These are phyloP conservation scores for Auriscalpium vulgare DNA, from an alignment of 768 basidiomycete species.

Conservation along the genomic window DNA sequence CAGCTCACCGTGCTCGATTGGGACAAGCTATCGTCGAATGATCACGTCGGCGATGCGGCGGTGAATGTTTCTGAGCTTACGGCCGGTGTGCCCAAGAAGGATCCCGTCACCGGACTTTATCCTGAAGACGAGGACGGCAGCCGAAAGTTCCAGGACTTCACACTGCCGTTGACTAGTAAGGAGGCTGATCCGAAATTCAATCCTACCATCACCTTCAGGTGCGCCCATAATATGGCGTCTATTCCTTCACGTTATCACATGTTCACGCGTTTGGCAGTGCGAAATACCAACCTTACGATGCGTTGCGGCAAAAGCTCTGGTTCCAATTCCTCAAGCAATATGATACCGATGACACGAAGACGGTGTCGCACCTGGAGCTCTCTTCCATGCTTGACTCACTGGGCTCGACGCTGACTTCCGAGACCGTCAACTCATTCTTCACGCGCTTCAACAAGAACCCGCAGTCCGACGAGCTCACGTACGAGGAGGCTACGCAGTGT, in stretches of 20 bases:
- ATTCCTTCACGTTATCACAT: neutral
- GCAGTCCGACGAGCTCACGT: constrained; percentile 60
- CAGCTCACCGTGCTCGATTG: constrained; percentile 88
- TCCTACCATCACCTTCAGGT: constrained; percentile 66
- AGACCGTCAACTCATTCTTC: constrained; percentile 82
- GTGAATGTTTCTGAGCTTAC: constrained; percentile 66
- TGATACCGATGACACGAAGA: constrained; percentile 73
- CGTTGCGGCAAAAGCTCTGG: constrained; percentile 88
- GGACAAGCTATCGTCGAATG: constrained; percentile 90
- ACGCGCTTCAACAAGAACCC: constrained; percentile 57
- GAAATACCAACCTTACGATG: constrained; percentile 92
- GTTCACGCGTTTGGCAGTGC: constrained; percentile 43
- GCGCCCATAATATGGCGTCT: neutral
- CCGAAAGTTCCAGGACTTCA: constrained; percentile 64
- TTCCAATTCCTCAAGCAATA: constrained; percentile 82
- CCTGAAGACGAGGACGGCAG: constrained; percentile 45
- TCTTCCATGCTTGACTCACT: constrained; percentile 96
- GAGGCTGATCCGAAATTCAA: constrained; percentile 54
- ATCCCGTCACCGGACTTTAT: constrained; percentile 46
- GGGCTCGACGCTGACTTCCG: constrained; percentile 78
- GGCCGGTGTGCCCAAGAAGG: constrained; percentile 38
- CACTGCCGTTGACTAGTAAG: constrained; percentile 57
- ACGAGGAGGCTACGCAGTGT: constrained; percentile 75
- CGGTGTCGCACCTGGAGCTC: constrained; percentile 77
- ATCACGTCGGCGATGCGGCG: constrained; percentile 73